Percentiles rank a stretch among this genome's conserved stretches.
Evolutionary conservation across 2,329 filamentous ascomycete species (phyloP).

Genomic region (Fusarium camptoceras): DNA sequence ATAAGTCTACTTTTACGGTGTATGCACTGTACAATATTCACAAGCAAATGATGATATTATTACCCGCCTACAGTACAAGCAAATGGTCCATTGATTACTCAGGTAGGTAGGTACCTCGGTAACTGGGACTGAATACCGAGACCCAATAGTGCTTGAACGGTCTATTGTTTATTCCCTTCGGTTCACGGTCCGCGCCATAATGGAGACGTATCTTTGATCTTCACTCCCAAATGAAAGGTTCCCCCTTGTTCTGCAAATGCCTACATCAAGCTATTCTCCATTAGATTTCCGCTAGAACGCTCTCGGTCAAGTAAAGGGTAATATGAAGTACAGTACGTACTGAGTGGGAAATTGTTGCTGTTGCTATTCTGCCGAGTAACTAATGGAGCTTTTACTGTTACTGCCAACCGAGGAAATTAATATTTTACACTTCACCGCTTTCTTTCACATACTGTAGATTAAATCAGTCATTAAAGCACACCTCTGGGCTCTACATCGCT

Average conservation of each 20-base stretch:
- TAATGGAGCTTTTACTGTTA: neutral
- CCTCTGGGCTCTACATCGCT: slow-evolving; percentile 32
- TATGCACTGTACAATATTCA: neutral
- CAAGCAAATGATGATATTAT: neutral
- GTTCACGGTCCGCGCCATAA: slow-evolving; percentile 31
- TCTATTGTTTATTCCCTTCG: neutral
- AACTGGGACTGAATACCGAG: slow-evolving; percentile 3
- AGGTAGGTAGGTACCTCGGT: slow-evolving; percentile 31
- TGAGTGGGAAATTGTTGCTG: neutral
- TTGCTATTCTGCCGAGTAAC: neutral
- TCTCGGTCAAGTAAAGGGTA: slow-evolving; percentile 13
- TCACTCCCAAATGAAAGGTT: slow-evolving; percentile 22
- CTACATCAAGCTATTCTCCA: neutral
- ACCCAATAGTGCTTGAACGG: neutral
- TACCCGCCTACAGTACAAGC: neutral
- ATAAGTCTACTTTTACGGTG: neutral
- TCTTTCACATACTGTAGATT: slow-evolving; percentile 36
- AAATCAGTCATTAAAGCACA: slow-evolving; percentile 34
- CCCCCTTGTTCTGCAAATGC: slow-evolving; percentile 27
- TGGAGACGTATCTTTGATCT: slow-evolving; percentile 22
- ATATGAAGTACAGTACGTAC: slow-evolving; percentile 5
- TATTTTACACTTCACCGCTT: slow-evolving; percentile 41
- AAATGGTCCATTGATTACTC: slow-evolving; percentile 10
- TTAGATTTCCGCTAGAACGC: slow-evolving; percentile 7
- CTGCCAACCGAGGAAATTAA: slow-evolving; percentile 24